Evolutionary conservation across 371 early-diverging fungal genomes (phyloP).

Genomic region (Mortierella sp.): DNA sequence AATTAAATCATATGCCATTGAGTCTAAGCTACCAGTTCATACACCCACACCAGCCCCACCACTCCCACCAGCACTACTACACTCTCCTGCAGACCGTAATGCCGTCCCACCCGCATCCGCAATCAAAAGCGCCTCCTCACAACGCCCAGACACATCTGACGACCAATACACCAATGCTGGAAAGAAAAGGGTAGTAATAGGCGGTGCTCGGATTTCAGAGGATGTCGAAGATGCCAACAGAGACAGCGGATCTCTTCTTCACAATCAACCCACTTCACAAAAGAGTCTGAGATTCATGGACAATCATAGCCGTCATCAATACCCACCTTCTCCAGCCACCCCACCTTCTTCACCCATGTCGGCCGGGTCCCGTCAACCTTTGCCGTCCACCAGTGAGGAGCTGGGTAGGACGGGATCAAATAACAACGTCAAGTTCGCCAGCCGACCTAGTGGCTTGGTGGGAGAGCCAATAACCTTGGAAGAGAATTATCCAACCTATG

Average conservation of each 20-base stretch:
- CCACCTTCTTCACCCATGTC: background rate
- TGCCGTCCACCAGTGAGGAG: background rate
- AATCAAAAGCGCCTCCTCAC: conserved; percentile 22
- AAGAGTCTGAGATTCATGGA: background rate
- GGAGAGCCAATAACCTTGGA: conserved; percentile 16
- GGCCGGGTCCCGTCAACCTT: background rate
- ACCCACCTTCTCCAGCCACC: background rate
- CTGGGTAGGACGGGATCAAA: background rate
- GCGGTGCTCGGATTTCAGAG: background rate
- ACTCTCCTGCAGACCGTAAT: conserved; percentile 21
- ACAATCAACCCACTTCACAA: background rate
- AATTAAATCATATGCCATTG: conserved; percentile 21
- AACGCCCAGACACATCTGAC: background rate
- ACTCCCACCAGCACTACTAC: conserved; percentile 21
- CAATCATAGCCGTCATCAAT: background rate
- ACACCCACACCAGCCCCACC: conserved; percentile 48
- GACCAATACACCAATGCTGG: background rate
- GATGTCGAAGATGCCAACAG: background rate
- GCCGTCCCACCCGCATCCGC: conserved; percentile 40
- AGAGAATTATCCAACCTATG: conserved; percentile 44
- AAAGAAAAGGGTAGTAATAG: background rate
- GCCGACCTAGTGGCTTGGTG: conserved; percentile 3
- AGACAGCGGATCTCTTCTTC: background rate
- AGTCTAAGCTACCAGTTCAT: conserved; percentile 42
- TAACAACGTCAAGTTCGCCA: background rate